These are phyloP conservation scores for Trichoderma orchidacearum DNA, from an alignment of 495 filamentous ascomycete species.

Conservation along the genomic window DNA sequence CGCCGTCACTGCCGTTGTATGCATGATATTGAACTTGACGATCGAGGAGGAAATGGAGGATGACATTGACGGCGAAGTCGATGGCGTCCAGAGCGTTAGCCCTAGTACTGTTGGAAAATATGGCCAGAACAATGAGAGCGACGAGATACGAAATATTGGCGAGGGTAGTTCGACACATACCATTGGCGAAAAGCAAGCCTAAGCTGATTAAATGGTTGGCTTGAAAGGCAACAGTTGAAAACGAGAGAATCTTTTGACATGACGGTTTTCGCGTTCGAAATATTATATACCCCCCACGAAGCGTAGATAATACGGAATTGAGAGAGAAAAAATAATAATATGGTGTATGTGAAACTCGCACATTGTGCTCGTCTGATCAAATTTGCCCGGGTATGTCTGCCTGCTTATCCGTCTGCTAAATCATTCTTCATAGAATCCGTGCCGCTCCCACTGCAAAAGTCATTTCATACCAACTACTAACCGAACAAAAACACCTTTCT, in stretches of 20 bases:
- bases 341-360: not conserved
- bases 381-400: not conserved
- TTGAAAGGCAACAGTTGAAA: not conserved
- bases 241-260: not conserved
- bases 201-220: not conserved
- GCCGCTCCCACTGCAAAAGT: too few species aligned
- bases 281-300: too few species aligned
- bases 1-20: slow-evolving; percentile 55
- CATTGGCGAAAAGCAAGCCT: not conserved
- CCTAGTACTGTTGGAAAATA: not conserved
- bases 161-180: not conserved
- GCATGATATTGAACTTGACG: slow-evolving; percentile 58
- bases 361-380: not conserved
- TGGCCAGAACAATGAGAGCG: not conserved
- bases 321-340: not conserved
- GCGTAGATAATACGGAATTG: too few species aligned
- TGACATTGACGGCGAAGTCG: not conserved
- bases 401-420: not conserved
- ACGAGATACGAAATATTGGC: not conserved
- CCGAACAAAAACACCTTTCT: too few species aligned
- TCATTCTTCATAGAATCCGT: too few species aligned
- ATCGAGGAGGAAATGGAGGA: slow-evolving; percentile 50
- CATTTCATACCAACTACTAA: too few species aligned
- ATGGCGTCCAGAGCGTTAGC: not conserved
- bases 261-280: too few species aligned